phyloP scores from a whole-genome alignment of 768 basidiomycete species.

The Leccinum subtestaceum region DNA sequence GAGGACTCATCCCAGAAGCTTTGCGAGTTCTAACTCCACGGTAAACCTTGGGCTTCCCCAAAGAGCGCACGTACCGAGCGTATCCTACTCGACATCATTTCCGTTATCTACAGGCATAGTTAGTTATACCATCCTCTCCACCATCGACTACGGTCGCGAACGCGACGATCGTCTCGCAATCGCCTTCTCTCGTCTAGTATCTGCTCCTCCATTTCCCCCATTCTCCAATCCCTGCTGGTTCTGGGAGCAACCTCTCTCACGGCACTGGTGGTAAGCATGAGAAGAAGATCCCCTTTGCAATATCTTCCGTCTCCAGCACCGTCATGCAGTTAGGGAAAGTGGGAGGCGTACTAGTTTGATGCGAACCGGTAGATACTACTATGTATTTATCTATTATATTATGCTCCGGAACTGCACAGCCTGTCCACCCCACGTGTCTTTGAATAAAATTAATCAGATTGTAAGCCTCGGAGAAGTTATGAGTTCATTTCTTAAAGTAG shows the following conservation, averaged over 20 bases:
- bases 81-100: constrained; percentile 64
- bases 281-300: constrained; percentile 57
- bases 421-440: no score
- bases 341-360: constrained; percentile 71
- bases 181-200: constrained; percentile 63
- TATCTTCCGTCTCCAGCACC: constrained; percentile 69
- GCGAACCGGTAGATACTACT: constrained; percentile 87
- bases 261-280: constrained; percentile 30
- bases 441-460: no score
- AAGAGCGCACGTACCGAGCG: constrained; percentile 66
- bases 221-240: constrained; percentile 40
- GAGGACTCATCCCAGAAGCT: constrained; percentile 58
- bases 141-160: constrained; percentile 76
- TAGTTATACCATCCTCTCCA: constrained; percentile 62
- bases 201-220: constrained; percentile 32
- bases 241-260: constrained; percentile 38
- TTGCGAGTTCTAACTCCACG: constrained; percentile 63
- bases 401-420: no score
- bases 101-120: constrained; percentile 61
- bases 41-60: constrained; percentile 70
- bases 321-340: constrained; percentile 64
- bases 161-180: constrained; percentile 69
- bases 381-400: no score
- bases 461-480: no score
- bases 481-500: no score